A percentile compares a stretch with the other conserved stretches of the same genome.
These are phyloP conservation scores for Lactarius deliciosus DNA, from an alignment of 768 basidiomycete genomes.

Conservation along the genomic window DNA sequence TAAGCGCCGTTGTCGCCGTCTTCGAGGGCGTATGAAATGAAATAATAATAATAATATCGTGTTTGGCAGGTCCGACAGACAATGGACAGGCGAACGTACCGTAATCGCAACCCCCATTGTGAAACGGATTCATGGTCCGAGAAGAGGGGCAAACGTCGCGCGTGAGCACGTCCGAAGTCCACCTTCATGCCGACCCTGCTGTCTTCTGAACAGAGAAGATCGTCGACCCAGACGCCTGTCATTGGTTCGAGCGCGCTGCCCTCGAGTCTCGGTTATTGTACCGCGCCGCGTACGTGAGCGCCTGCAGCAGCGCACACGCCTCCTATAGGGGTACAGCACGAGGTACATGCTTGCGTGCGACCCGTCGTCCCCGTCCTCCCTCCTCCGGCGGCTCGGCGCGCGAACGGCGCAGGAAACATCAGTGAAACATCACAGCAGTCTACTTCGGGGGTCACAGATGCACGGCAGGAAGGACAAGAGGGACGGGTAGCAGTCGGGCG, in stretches of 20 bases:
- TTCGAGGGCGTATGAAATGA: neutral
- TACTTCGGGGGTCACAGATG: neutral
- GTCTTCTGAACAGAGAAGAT: conserved; percentile 71
- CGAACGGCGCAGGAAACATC: neutral
- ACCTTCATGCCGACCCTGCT: conserved; percentile 88
- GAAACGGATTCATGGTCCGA: conserved; percentile 93
- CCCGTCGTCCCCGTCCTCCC: too few species aligned
- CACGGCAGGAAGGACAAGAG: neutral
- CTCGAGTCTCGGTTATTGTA: too few species aligned
- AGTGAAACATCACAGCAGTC: neutral
- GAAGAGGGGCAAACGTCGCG: conserved; percentile 75
- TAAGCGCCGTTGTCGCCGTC: conserved; percentile 56
- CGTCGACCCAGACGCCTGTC: conserved; percentile 56
- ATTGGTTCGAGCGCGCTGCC: too few species aligned
- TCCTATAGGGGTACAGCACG: neutral
- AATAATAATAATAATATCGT: neutral
- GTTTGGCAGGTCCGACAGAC: conserved; percentile 31
- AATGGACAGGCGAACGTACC: conserved; percentile 48
- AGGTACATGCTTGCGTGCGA: neutral
- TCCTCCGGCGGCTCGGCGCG: too few species aligned
- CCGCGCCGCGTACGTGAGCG: too few species aligned
- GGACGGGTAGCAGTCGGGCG: neutral
- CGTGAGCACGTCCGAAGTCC: conserved; percentile 91
- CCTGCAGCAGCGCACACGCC: too few species aligned
- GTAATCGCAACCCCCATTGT: conserved; percentile 90